phyloP scores from a whole-genome alignment of 768 basidiomycete genomes.

The Cubamyces lactineus region DNA sequence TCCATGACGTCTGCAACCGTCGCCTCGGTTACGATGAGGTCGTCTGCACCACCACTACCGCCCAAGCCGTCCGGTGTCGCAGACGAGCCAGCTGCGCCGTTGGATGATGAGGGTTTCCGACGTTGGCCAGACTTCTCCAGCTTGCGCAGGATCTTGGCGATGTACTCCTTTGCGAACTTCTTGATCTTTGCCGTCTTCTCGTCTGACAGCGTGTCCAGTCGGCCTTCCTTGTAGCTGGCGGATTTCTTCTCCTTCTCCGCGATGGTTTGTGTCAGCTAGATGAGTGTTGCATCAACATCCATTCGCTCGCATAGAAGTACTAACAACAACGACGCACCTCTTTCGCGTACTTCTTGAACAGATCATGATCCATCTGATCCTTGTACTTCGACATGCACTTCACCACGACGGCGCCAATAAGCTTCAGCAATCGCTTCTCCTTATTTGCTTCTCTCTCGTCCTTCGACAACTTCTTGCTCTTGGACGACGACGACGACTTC shows the following conservation, averaged over 20 bases:
- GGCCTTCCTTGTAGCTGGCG: constrained; percentile 70
- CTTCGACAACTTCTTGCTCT: constrained; percentile 48
- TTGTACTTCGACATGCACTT: constrained; percentile 91
- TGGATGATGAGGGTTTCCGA: constrained; percentile 16
- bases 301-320: neutral
- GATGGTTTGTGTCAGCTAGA: constrained; percentile 83
- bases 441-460: constrained; percentile 69
- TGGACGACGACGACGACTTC: constrained; percentile 14
- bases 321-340: constrained; percentile 60
- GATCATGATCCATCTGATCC: constrained; percentile 70
- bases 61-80: constrained; percentile 25
- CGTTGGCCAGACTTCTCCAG: constrained; percentile 52
- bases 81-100: constrained; percentile 4
- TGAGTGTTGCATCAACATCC: constrained; percentile 6
- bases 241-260: constrained; percentile 97
- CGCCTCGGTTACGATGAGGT: constrained; percentile 31
- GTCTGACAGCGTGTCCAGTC: constrained; percentile 76
- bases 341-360: constrained; percentile 94
- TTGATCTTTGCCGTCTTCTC: constrained; percentile 91
- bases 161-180: constrained; percentile 90
- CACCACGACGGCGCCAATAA: constrained; percentile 90
- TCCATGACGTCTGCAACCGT: constrained; percentile 46
- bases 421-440: constrained; percentile 82
- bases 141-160: constrained; percentile 75
- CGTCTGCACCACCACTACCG: constrained; percentile 35